These are phyloP conservation scores for Podaxis carcinomalis DNA, from an alignment of 768 basidiomycete genomes.

Conservation along the genomic window DNA sequence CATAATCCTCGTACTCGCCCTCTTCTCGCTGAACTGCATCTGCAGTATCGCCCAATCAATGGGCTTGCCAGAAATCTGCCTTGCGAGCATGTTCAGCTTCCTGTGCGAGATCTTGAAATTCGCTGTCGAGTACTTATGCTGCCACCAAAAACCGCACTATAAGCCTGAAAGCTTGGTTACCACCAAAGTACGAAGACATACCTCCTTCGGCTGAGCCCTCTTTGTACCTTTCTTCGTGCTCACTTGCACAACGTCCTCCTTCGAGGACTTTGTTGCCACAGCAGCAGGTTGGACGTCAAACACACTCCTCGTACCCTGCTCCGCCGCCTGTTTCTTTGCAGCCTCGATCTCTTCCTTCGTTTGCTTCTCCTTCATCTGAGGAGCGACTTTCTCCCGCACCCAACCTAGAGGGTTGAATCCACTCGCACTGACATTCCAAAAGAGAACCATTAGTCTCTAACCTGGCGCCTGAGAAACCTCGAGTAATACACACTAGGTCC, in stretches of 20 bases:
- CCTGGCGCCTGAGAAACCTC: not conserved
- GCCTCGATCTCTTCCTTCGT: conserved; percentile 42
- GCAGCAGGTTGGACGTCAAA: conserved; percentile 38
- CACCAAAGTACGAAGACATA: conserved; percentile 12
- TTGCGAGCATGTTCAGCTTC: conserved; percentile 85
- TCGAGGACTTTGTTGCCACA: conserved; percentile 18
- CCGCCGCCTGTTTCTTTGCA: conserved; percentile 38
- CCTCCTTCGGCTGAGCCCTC: conserved; percentile 25
- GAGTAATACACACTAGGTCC: conserved; percentile 14
- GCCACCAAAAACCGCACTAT: not conserved
- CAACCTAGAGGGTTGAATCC: conserved; percentile 58
- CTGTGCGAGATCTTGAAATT: conserved; percentile 92
- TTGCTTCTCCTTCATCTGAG: conserved; percentile 40
- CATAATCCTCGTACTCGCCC: conserved; percentile 80
- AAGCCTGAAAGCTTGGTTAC: not conserved
- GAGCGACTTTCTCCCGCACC: conserved; percentile 56
- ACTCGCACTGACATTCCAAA: conserved; percentile 29
- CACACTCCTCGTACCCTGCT: conserved; percentile 43
- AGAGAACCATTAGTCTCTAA: not conserved
- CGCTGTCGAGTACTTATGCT: conserved; percentile 94
- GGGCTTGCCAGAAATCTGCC: conserved; percentile 86
- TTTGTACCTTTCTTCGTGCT: conserved; percentile 14
- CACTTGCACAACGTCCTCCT: conserved; percentile 10
- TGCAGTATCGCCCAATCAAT: conserved; percentile 95
- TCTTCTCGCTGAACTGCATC: conserved; percentile 95